phyloP scores from a whole-genome alignment of 257 asterid species.

The Nemophila menziesii region DNA sequence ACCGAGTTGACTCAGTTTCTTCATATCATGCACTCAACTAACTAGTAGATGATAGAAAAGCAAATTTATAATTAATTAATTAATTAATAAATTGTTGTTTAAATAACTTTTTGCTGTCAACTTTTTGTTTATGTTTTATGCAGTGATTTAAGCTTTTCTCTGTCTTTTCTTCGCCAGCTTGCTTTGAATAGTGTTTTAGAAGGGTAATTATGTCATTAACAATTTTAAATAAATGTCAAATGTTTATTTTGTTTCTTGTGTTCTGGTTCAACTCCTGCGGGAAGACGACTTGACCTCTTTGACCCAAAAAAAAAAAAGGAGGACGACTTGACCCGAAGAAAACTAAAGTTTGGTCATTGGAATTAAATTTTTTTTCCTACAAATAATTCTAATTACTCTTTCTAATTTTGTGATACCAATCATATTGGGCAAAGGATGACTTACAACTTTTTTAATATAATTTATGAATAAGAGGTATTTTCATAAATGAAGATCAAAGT shows the following conservation, averaged over 20 bases:
- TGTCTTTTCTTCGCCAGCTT: neutral
- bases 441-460: too few relatives aligned
- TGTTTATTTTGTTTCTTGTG: neutral
- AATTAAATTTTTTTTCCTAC: too few relatives aligned
- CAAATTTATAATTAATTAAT: neutral
- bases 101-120: neutral
- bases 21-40: constrained; percentile 10
- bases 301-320: neutral
- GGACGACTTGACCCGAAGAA: too few relatives aligned
- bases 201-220: neutral
- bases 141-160: neutral
- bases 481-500: too few relatives aligned
- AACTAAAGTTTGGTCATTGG: too few relatives aligned
- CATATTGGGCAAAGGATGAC: too few relatives aligned
- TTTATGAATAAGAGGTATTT: too few relatives aligned
- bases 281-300: too few relatives aligned
- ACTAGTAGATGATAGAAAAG: neutral
- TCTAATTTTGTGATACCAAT: too few relatives aligned
- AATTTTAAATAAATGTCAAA: neutral
- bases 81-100: neutral
- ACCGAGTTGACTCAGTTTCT: constrained; percentile 37
- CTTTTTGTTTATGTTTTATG: neutral
- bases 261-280: neutral
- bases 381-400: too few relatives aligned
- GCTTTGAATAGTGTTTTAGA: neutral